phyloP scores from a whole-genome alignment of 371 early-diverging fungal genomes.

The Cokeromyces recurvatus region DNA sequence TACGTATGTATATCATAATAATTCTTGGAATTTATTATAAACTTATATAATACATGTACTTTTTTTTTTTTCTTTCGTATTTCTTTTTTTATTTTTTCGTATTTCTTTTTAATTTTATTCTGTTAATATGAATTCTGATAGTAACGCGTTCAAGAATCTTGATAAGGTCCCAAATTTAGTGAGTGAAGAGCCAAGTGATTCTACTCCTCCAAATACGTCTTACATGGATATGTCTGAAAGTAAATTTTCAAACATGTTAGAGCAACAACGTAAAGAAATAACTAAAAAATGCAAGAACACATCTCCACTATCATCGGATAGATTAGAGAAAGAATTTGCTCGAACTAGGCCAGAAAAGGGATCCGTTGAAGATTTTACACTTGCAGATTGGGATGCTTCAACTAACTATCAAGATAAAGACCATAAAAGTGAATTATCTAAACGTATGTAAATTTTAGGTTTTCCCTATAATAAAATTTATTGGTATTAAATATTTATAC shows the following conservation, averaged over 20 bases:
- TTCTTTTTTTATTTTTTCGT: too few species aligned
- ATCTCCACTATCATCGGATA: neutral
- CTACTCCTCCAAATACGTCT: slow-evolving; percentile 13
- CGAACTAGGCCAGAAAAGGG: slow-evolving; percentile 5
- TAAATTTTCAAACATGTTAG: slow-evolving; percentile 10
- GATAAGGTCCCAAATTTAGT: slow-evolving; percentile 19
- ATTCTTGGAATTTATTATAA: too few species aligned
- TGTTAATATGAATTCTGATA: slow-evolving; percentile 19
- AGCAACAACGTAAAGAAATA: neutral
- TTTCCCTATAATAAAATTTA: neutral
- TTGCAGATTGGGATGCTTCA: slow-evolving; percentile 22
- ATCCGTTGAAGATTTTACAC: slow-evolving; percentile 9
- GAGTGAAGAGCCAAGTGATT: slow-evolving; percentile 15
- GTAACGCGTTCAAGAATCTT: slow-evolving; percentile 13
- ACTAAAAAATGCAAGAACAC: neutral
- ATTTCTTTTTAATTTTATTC: too few species aligned
- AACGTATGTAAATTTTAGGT: too few species aligned
- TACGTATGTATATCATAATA: too few species aligned
- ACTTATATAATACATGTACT: too few species aligned
- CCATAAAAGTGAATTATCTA: neutral
- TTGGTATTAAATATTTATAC: too few species aligned
- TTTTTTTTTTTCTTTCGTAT: too few species aligned
- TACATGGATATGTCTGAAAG: slow-evolving; percentile 18
- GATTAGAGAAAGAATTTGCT: neutral
- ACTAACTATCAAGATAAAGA: slow-evolving; percentile 21